Evolutionary conservation across 768 basidiomycete genomes (phyloP).

Genomic region (Amanita molliuscula): DNA sequence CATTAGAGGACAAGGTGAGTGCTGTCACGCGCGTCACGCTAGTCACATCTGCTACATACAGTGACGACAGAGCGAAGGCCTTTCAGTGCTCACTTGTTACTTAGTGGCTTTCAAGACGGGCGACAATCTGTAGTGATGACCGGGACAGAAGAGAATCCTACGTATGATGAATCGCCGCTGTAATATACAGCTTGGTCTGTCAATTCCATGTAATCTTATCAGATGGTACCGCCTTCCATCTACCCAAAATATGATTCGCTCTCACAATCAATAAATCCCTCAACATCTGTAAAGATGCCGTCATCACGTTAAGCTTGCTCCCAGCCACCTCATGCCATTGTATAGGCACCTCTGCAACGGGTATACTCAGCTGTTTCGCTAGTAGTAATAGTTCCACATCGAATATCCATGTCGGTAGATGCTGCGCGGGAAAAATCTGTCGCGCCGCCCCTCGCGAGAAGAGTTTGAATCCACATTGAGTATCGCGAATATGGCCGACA

Average conservation of each 20-base stretch:
- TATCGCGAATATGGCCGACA: constrained; percentile 85
- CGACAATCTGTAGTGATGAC: too few species aligned
- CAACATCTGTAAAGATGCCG: constrained; percentile 84
- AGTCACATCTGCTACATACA: too few species aligned
- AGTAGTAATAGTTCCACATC: constrained; percentile 89
- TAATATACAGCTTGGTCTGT: background rate
- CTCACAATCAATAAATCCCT: constrained; percentile 77
- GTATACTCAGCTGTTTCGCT: constrained; percentile 68
- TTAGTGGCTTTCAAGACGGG: too few species aligned
- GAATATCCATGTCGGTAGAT: constrained; percentile 90
- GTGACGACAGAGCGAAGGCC: too few species aligned
- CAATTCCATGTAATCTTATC: background rate
- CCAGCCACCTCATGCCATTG: constrained; percentile 92
- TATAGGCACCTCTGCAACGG: constrained; percentile 79
- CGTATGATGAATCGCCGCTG: too few species aligned
- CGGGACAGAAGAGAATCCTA: too few species aligned
- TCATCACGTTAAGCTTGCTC: constrained; percentile 81
- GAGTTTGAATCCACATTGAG: constrained; percentile 96
- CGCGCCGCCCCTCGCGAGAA: constrained; percentile 78
- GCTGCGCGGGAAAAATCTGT: constrained; percentile 78
- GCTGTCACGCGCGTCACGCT: background rate
- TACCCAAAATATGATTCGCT: constrained; percentile 68
- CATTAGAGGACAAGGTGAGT: constrained; percentile 22
- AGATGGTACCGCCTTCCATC: constrained; percentile 40
- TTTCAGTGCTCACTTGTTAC: too few species aligned